phyloP scores from a whole-genome alignment of 495 filamentous ascomycete genomes.

The Bathelium albidoporum region DNA sequence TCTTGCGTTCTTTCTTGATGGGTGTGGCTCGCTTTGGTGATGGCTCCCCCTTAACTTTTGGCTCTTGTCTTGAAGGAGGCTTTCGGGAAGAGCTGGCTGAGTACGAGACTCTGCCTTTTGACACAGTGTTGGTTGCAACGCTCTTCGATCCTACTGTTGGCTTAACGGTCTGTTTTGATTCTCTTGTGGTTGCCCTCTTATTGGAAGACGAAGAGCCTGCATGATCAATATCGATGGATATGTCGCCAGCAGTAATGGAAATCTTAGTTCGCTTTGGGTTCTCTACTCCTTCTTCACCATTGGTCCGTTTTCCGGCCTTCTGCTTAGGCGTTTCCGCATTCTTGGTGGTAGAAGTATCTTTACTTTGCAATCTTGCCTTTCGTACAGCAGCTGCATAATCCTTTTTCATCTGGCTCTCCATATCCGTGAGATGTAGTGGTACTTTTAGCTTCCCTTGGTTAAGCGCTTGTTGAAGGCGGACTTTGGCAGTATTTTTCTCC shows the following conservation, averaged over 20 bases:
- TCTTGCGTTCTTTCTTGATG: conserved; percentile 11
- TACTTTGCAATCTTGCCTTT: conserved; percentile 34
- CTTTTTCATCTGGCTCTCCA: conserved; percentile 45
- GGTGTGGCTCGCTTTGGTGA: conserved; percentile 10
- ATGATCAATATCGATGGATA: conserved; percentile 11
- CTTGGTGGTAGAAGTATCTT: conserved; percentile 5
- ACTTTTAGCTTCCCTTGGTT: conserved; percentile 36
- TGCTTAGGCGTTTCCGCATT: conserved; percentile 11
- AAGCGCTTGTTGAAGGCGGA: conserved; percentile 44
- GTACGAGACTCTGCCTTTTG: neutral
- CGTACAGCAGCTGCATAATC: conserved; percentile 39
- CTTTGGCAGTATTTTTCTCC: conserved; percentile 45
- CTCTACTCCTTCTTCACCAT: neutral
- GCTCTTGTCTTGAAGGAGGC: neutral
- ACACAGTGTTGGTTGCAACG: neutral
- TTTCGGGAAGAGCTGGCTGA: neutral
- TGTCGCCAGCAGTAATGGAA: conserved; percentile 7
- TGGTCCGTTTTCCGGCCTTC: conserved; percentile 5
- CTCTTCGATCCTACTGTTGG: neutral
- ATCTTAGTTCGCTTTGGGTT: conserved; percentile 12
- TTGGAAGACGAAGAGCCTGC: neutral
- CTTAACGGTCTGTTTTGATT: neutral
- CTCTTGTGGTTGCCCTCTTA: neutral
- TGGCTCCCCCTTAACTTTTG: conserved; percentile 16
- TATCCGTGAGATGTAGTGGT: conserved; percentile 31